A percentile compares a stretch with the other conserved stretches of the same genome.
Evolutionary conservation across 352 stramenopile genomes (phyloP).

Genomic region (Phytopythium delawarense): DNA sequence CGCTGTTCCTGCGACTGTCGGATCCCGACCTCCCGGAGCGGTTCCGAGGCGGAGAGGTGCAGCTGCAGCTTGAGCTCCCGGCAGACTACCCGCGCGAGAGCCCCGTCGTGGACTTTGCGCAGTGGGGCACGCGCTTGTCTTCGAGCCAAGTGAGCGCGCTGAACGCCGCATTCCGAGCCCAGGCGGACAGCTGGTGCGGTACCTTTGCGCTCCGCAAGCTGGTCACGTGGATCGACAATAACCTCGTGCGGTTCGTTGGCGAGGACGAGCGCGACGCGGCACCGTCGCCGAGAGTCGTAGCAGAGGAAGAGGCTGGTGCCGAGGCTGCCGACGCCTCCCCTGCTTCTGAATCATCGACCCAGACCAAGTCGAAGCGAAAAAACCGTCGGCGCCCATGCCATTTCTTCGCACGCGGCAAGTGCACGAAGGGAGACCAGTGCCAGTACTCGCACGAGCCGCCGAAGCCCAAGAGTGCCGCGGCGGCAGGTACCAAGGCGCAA

Average conservation of each 20-base stretch:
- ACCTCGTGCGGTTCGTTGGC: constrained; percentile 42
- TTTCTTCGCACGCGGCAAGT: constrained; percentile 54
- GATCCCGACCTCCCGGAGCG: constrained; percentile 53
- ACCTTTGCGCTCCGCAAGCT: constrained; percentile 58
- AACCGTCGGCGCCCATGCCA: constrained; percentile 23
- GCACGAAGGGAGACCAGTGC: constrained; percentile 46
- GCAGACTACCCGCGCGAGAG: constrained; percentile 41
- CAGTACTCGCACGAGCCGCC: constrained; percentile 34
- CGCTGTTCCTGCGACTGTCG: constrained; percentile 56
- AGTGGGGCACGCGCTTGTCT: constrained; percentile 46
- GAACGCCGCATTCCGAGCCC: constrained; percentile 28
- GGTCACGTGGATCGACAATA: constrained; percentile 85
- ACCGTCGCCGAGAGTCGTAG: background rate
- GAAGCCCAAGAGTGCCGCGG: constrained; percentile 3
- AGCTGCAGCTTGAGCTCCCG: constrained; percentile 52
- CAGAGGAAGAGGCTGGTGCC: background rate
- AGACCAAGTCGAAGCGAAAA: background rate
- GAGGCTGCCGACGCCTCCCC: background rate
- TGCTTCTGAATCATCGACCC: background rate
- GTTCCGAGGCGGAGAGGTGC: constrained; percentile 47
- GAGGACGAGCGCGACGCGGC: constrained; percentile 3
- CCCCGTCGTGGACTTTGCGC: constrained; percentile 42
- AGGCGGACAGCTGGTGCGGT: constrained; percentile 37
- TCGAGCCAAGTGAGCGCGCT: constrained; percentile 29
- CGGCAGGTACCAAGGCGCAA: background rate